A percentile compares a stretch with the other conserved stretches of the same genome.
Conservation (phyloP, 2,329 filamentous ascomycete genomes). For the Ilyonectria destructans region DNA sequence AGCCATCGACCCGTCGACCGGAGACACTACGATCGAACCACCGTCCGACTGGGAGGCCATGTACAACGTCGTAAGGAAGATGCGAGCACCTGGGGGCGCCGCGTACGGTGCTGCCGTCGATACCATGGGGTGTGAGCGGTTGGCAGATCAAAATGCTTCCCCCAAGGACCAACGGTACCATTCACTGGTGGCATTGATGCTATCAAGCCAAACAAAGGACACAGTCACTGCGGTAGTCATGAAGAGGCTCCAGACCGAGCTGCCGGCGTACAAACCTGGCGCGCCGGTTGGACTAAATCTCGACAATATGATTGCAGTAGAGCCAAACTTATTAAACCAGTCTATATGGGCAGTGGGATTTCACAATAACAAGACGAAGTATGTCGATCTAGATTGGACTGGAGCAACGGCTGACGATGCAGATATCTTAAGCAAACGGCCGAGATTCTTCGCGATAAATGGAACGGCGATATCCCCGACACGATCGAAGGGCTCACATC, state of each 20-base stretch:
- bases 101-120: constrained; percentile 89
- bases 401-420: constrained; percentile 36
- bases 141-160: constrained; percentile 71
- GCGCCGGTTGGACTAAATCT: constrained; percentile 75
- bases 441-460: constrained; percentile 79
- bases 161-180: constrained; percentile 81
- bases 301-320: constrained; percentile 82
- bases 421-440: constrained; percentile 82
- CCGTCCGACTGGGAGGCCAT: constrained; percentile 89
- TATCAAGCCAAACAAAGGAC: constrained; percentile 94
- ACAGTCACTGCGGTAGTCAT: constrained; percentile 91
- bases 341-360: constrained; percentile 91
- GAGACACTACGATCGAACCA: constrained; percentile 64
- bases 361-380: constrained; percentile 93
- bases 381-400: constrained; percentile 18
- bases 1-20: constrained; percentile 59
- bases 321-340: constrained; percentile 76
- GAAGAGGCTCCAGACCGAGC: constrained; percentile 81
- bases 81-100: constrained; percentile 74
- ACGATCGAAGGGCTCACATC: constrained; percentile 82
- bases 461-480: constrained; percentile 83
- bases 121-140: constrained; percentile 94
- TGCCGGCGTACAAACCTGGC: constrained; percentile 68
- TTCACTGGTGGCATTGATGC: constrained; percentile 89
- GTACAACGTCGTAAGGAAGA: constrained; percentile 83